Evolutionary conservation across 345 rosid genomes (phyloP), one percentile per base, ranked within the genome.

Genomic region (Angophora floribunda): DNA sequence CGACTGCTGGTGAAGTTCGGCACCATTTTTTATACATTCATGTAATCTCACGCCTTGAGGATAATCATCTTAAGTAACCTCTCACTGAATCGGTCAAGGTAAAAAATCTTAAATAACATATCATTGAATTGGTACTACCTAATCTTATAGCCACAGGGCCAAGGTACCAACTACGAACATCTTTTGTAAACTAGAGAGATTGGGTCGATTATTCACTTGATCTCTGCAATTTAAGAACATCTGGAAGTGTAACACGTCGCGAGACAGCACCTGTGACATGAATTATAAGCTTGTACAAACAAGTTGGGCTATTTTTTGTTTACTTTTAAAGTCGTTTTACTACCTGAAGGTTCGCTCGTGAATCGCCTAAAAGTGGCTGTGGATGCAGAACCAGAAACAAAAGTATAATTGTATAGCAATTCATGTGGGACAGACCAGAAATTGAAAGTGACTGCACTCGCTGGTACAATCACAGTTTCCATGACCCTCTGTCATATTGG

Each of bases 191-290:
- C 36, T 13, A 63, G 75, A 63, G 36, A 63, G 75, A 63, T 7
- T n/a, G 5, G 6, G 36, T 13, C 30, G 75, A 17, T 36, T n/a
- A 6, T 13, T 63, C 17, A 13, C n/a, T 13, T 63, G 3, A 63
- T 63, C 0, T 15, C 0, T 36, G 7, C 24, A 36, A 36, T 36
- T 36, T 1, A 36, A 36, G 24, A 70, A 70, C 45, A 17, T 32
- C 13, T n/a, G 9, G 24, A 32, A 70, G 45, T 47, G 24, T 6
- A 16, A 70, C 0, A 0, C 7, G 47, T 1, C 4, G 0, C 0
- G 13, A 36, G 26, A 70, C 4, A 44, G 47, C 47, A 70, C 80
- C 47, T 8, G 13, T 67, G 1, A 32, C 79, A 32, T 32, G 79
- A 36, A 32, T 67, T 67, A 32, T 32, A 67, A 4, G 79, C 44